Evolutionary conservation across 2,329 filamentous ascomycete species (phyloP), one percentile per base, ranked within the genome.

Genomic region (Shiraia bambusicola): DNA sequence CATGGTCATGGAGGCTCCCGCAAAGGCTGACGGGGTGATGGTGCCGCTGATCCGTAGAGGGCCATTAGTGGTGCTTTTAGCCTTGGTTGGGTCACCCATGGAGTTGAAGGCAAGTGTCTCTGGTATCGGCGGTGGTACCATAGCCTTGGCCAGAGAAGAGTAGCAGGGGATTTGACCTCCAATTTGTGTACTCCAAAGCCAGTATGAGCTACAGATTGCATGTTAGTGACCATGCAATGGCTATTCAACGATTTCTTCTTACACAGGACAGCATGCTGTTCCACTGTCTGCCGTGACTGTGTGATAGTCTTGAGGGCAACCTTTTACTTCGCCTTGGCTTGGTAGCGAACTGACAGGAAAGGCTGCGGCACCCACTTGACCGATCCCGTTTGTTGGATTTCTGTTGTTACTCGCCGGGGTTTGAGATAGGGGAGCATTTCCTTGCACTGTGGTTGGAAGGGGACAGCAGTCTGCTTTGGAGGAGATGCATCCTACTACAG

Each of bases 161-260:
- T 60, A 61, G 50, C 63, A 66, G 13, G 59, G 61, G 5, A 52
- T 57, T 48, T 56, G 53, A n/a, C 55, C 56, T 24, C 54, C 61
- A 17, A 66, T 33, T 4, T 50, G 31, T 6, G 49, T 49, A 36
- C 37, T 55, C 54, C 54, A 57, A 6, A 47, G 47, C 42, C 45
- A 47, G 27, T 55, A 57, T 15, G 46, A 44, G 22, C 54, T 57
- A 10, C 12, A 24, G 8, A 22, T 8, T 4, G 8, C 4, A 22
- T 22, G 19, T 22, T 22, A 22, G 19, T 22, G 4, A 8, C 8
- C 19, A 22, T 5, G 8, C 4, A 22, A 22, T 4, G 8, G 22
- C 27, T 11, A 35, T 8, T 28, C 12, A 15, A 28, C 5, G 5
- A 15, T 35, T 15, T n/a, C n/a, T 6, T 40, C 49, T 45, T 49